A percentile compares a stretch with the other conserved stretches of the same genome.
Evolutionary conservation across 2,329 filamentous ascomycete species (phyloP).

Genomic region (Blastomyces silverae): DNA sequence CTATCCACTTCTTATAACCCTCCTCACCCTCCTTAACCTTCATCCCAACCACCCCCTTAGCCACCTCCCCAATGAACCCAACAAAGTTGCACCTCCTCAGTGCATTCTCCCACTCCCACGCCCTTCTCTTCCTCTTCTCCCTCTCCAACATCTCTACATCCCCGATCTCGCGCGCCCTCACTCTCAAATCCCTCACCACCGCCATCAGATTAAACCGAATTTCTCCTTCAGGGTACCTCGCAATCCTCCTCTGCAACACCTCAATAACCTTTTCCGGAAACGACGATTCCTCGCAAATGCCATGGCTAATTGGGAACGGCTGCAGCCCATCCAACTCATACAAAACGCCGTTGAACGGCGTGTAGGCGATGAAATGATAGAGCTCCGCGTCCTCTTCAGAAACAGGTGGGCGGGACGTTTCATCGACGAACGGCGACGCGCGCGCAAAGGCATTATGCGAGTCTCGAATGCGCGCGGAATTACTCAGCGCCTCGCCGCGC

Average conservation of each 20-base stretch:
- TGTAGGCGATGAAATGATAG: constrained; percentile 97
- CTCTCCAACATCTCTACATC: constrained; percentile 69
- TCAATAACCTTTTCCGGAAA: constrained; percentile 78
- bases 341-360: constrained; percentile 66
- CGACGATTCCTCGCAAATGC: constrained; percentile 58
- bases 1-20: constrained; percentile 73
- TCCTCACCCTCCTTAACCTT: constrained; percentile 62
- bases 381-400: constrained; percentile 72
- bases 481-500: constrained; percentile 63
- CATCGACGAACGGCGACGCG: constrained; percentile 84
- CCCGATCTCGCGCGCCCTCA: constrained; percentile 70
- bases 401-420: constrained; percentile 65
- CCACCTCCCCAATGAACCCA: constrained; percentile 81
- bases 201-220: constrained; percentile 95
- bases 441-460: constrained; percentile 88
- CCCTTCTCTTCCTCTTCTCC: constrained; percentile 75
- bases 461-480: constrained; percentile 63
- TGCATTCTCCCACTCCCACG: constrained; percentile 94
- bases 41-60: constrained; percentile 72
- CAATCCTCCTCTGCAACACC: constrained; percentile 78
- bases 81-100: constrained; percentile 92
- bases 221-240: constrained; percentile 75
- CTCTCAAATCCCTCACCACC: constrained; percentile 76
- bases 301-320: constrained; percentile 85
- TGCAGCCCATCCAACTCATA: constrained; percentile 96